Evolutionary conservation across 2,329 filamentous ascomycete species (phyloP).

Genomic region (Chaetomiaceae sp.): DNA sequence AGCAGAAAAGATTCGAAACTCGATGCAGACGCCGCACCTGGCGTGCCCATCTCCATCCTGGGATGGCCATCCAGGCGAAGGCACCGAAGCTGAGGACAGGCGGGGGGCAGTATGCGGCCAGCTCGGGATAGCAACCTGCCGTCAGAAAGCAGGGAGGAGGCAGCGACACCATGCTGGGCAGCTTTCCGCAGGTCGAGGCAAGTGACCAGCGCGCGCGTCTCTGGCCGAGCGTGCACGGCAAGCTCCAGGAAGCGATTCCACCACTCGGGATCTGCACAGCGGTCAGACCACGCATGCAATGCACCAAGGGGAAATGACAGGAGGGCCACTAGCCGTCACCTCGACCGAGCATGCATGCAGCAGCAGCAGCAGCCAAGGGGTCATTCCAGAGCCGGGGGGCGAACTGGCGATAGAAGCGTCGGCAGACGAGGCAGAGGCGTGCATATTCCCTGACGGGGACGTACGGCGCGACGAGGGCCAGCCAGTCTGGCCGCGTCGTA

Average conservation of each 20-base stretch:
- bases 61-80: constrained; percentile 44
- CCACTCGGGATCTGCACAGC: constrained; percentile 42
- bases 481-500: constrained; percentile 41
- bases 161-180: constrained; percentile 32
- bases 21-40: constrained; percentile 20
- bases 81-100: constrained; percentile 41
- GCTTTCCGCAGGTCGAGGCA: constrained; percentile 40
- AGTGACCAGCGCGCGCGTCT: constrained; percentile 36
- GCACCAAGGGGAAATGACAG: not conserved
- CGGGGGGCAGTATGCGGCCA: constrained; percentile 33
- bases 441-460: constrained; percentile 37
- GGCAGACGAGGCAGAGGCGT: constrained; percentile 43
- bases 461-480: constrained; percentile 42
- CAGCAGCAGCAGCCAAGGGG: constrained; percentile 35
- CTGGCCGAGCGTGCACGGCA: constrained; percentile 29
- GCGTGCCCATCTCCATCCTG: constrained; percentile 37
- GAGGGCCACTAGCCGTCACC: constrained; percentile 26
- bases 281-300: constrained; percentile 14
- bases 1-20: constrained; percentile 30
- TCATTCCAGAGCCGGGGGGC: constrained; percentile 49
- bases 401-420: constrained; percentile 43
- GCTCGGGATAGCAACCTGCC: constrained; percentile 34
- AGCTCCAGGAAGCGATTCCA: constrained; percentile 41
- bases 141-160: constrained; percentile 35
- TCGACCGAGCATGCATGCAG: constrained; percentile 37